Conservation (phyloP, 148 eudicot species). For the Rhododendron williamsianum region DNA sequence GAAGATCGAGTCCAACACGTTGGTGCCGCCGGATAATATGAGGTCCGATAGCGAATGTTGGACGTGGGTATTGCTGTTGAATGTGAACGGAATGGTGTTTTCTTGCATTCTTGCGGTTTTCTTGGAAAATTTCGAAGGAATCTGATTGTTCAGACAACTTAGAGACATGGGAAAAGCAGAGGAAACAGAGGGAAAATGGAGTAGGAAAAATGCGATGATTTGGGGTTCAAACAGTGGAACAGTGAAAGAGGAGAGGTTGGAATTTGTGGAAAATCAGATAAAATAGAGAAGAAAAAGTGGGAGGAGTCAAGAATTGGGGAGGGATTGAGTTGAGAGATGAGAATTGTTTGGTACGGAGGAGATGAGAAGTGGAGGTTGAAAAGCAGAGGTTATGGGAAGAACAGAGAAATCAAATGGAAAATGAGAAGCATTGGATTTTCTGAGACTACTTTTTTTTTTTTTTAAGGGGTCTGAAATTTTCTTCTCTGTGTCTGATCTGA, state of each 20-base stretch:
- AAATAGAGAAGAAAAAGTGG: background rate
- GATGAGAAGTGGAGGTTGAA: background rate
- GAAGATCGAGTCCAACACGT: constrained; percentile 77
- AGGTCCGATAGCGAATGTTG: constrained; percentile 60
- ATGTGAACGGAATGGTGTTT: constrained; percentile 23
- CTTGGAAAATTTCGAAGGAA: background rate
- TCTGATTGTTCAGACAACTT: background rate
- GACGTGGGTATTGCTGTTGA: constrained; percentile 23
- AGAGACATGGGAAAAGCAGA: background rate
- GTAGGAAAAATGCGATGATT: background rate
- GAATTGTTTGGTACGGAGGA: constrained; percentile 1
- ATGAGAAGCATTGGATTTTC: background rate
- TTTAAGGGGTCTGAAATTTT: constrained; percentile 6
- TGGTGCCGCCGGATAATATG: constrained; percentile 49
- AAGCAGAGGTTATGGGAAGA: constrained; percentile 5
- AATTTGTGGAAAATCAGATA: background rate
- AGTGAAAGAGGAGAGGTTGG: background rate
- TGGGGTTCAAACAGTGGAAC: background rate
- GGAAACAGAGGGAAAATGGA: constrained; percentile 13
- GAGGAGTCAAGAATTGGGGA: background rate
- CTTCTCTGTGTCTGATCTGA: background rate
- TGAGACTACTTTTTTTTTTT: background rate
- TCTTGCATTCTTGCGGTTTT: constrained; percentile 39
- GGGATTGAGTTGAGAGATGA: background rate
- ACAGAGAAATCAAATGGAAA: background rate